A percentile compares a stretch with the other conserved stretches of the same genome.
phyloP scores from a whole-genome alignment of 345 rosid species.

The Salix caprea region DNA sequence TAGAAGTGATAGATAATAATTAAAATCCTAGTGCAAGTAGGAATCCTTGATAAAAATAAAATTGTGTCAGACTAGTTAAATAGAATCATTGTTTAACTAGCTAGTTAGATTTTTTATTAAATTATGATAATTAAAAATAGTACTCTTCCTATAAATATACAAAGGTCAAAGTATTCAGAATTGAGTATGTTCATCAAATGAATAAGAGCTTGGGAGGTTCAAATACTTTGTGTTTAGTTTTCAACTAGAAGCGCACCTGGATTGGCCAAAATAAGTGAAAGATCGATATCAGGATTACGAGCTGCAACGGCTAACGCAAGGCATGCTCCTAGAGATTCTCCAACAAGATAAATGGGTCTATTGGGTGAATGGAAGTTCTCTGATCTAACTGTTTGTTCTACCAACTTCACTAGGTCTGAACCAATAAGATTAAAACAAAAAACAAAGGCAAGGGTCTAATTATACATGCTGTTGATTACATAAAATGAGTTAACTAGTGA shows the following conservation, averaged over 20 bases:
- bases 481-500: neutral
- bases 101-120: too few relatives aligned
- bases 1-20: too few relatives aligned
- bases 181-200: too few relatives aligned
- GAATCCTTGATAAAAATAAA: too few relatives aligned
- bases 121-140: too few relatives aligned
- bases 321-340: conserved; percentile 82
- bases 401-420: conserved; percentile 59
- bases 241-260: conserved; percentile 43
- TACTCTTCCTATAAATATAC: too few relatives aligned
- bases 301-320: conserved; percentile 67
- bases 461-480: neutral
- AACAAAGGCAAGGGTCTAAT: too few relatives aligned
- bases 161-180: too few relatives aligned
- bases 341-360: conserved; percentile 77
- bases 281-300: conserved; percentile 58
- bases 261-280: conserved; percentile 59
- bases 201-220: too few relatives aligned
- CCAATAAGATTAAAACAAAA: neutral
- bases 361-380: conserved; percentile 36
- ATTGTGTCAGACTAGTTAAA: too few relatives aligned
- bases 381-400: conserved; percentile 46
- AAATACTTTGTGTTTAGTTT: neutral
- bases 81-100: too few relatives aligned
- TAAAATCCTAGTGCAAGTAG: too few relatives aligned